Percentiles rank a stretch among this genome's conserved stretches.
Conservation (phyloP, 768 basidiomycete genomes). For the Macrolepiota albuminosa region DNA sequence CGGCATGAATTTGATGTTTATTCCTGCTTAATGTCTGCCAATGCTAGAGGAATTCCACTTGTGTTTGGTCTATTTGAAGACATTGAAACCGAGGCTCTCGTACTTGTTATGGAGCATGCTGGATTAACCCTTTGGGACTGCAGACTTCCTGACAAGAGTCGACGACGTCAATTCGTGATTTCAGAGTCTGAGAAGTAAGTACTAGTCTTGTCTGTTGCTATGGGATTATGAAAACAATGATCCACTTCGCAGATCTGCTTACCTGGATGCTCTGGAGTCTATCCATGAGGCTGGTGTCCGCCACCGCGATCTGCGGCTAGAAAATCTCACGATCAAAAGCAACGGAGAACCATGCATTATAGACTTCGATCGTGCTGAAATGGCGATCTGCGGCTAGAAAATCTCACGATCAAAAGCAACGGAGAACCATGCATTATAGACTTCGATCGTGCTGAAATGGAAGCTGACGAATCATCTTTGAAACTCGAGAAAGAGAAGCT, state of each 20-base stretch:
- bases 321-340: neutral
- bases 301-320: neutral
- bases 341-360: too few relatives aligned
- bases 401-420: too few relatives aligned
- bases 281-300: neutral
- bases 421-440: too few relatives aligned
- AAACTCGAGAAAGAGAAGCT: neutral
- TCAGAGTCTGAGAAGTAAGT: neutral
- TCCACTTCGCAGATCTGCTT: neutral
- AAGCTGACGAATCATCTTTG: neutral
- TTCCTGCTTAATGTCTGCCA: too few relatives aligned
- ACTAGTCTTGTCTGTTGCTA: too few relatives aligned
- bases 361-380: too few relatives aligned
- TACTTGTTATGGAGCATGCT: slow-evolving; percentile 7
- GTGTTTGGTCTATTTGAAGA: slow-evolving; percentile 14
- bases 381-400: too few relatives aligned
- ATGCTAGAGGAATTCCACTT: too few relatives aligned
- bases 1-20: too few relatives aligned
- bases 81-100: slow-evolving; percentile 2
- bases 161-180: neutral
- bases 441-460: neutral
- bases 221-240: neutral
- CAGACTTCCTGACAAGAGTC: neutral
- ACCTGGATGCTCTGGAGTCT: neutral
- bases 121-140: neutral